Percentiles rank a stretch among this genome's conserved stretches.
phyloP scores from a whole-genome alignment of 1,139 yeast genomes.

The Suzukiozyma palmioleophila region DNA sequence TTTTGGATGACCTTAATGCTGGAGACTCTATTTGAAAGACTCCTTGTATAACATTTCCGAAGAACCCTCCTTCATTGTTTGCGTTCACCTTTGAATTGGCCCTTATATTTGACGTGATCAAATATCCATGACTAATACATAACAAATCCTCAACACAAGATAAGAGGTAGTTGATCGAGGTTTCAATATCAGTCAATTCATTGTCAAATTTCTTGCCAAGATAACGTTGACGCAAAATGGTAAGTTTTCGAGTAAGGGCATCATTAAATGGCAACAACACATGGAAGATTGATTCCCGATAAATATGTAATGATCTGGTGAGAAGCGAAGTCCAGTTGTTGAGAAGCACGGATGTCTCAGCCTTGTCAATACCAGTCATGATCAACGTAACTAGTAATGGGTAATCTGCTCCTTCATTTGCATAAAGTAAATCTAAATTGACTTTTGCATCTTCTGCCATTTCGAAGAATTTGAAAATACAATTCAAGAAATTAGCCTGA shows the following conservation, averaged over 20 bases:
- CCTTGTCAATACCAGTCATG: constrained; percentile 32
- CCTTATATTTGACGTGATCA: constrained; percentile 32
- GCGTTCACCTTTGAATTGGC: constrained; percentile 1
- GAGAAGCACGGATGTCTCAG: constrained; percentile 35
- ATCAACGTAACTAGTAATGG: constrained; percentile 33
- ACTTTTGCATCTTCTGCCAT: constrained; percentile 28
- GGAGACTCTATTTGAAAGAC: constrained; percentile 82
- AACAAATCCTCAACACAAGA: constrained; percentile 66
- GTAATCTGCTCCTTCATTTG: constrained; percentile 28
- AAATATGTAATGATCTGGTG: constrained; percentile 40
- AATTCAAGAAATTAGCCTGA: constrained; percentile 24
- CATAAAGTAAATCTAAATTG: constrained; percentile 28
- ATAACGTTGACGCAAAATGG: constrained; percentile 26
- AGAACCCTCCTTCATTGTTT: constrained; percentile 45
- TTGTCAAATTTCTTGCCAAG: constrained; percentile 13
- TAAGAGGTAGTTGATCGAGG: constrained; percentile 48
- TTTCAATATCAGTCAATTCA: constrained; percentile 32
- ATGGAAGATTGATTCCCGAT: constrained; percentile 48
- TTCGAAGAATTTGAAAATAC: constrained; percentile 29
- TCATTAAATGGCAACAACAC: constrained; percentile 48
- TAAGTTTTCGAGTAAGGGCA: constrained; percentile 46
- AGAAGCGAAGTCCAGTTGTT: constrained; percentile 47
- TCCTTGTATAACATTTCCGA: constrained; percentile 78
- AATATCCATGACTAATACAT: constrained; percentile 56
- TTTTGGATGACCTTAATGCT: constrained; percentile 49